Evolutionary conservation across 805 yeast species (phyloP), one percentile per base, ranked within the genome.

Genomic region (Candida peoriensis): DNA sequence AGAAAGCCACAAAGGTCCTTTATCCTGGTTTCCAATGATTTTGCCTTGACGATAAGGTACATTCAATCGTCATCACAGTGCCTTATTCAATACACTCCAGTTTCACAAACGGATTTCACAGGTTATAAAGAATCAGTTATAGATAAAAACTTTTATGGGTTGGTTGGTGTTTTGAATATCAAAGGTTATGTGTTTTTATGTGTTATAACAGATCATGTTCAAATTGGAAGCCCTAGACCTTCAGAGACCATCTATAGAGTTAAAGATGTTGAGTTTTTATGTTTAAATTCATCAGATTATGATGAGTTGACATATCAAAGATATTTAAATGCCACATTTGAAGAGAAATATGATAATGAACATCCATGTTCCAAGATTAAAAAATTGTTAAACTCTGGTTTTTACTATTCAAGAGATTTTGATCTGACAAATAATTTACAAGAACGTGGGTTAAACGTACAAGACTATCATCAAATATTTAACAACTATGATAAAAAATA

Each of bases 371-470:
- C 72, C 14, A 81, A 78, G 32, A 55, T 89, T 25, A 73, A 80
- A 41, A 88, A 83, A 55, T 64, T 90, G 27, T 66, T 90, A 32
- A 66, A 78, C 21, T 83, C 81, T 52, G 97, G 97, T 3, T 93
- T 90, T 55, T 89, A 85, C 59, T 93, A 78, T 60, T 84, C 96
- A 18, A 78, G 85, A 20, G 89, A 85, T 57, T 90, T 87, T 54
- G 98, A 93, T 54, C 62, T 93, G 40, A 90, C 97, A 0, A 81
- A 83, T 28, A 68, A 74, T 4, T 60, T 89, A 31, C 97, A 90
- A 58, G 76, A 73, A 38, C 65, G 93, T 54, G 86, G 85, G 8
- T 56, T 76, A 6, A 50, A 60, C 15, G 52, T 58, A 8, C 48
- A 53, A 20, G 45, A 60, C 35, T 64, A 63, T 35, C 34, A 39